phyloP scores from a whole-genome alignment of 2,329 filamentous ascomycete genomes.

The Aspergillus pseudotamarii region DNA sequence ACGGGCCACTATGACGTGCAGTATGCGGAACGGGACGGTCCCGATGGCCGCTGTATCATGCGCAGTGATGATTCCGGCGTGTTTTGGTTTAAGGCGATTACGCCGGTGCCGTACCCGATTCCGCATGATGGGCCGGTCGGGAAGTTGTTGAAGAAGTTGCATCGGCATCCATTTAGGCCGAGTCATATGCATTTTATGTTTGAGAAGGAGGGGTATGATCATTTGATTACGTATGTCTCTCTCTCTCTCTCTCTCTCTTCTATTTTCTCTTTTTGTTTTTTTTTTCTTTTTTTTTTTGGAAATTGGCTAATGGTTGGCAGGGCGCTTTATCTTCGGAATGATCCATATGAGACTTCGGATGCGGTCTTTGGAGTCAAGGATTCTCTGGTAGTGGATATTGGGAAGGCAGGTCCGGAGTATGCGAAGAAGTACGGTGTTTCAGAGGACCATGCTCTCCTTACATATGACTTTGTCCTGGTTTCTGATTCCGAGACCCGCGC shows the following conservation, averaged over 20 bases:
- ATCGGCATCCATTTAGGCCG: conserved; percentile 77
- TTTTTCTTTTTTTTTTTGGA: no score
- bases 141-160: conserved; percentile 64
- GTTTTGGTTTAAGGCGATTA: conserved; percentile 85
- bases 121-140: conserved; percentile 84
- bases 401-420: conserved; percentile 55
- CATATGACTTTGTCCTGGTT: conserved; percentile 77
- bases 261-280: background rate
- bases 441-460: conserved; percentile 65
- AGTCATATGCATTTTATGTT: conserved; percentile 91
- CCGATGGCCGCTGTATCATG: conserved; percentile 74
- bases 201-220: conserved; percentile 75
- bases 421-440: conserved; percentile 65
- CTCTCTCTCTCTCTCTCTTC: background rate
- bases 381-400: conserved; percentile 70
- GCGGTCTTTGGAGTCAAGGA: conserved; percentile 87
- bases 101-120: conserved; percentile 83
- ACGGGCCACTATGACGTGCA: conserved; percentile 84
- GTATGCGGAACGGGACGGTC: conserved; percentile 63
- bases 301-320: conserved; percentile 44
- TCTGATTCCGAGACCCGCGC: conserved; percentile 68
- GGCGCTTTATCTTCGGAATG: conserved; percentile 74
- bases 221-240: conserved; percentile 73
- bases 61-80: conserved; percentile 68
- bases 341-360: conserved; percentile 81